Evolutionary conservation across 345 rosid species (phyloP).

Genomic region (Capsella bursapastoris): DNA sequence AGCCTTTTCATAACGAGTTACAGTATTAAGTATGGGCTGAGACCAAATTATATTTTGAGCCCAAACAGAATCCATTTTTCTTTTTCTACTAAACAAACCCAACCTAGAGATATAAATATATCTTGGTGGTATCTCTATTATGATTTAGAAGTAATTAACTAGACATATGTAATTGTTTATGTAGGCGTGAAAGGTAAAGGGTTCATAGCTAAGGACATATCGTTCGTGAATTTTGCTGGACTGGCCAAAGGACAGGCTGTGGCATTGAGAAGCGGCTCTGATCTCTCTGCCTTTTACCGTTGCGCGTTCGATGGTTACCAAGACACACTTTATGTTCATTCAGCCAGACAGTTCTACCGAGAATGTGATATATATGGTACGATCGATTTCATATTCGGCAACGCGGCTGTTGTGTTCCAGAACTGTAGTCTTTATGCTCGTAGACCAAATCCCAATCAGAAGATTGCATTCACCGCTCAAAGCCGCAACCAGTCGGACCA

Average conservation of each 20-base stretch:
- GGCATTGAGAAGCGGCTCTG: slow-evolving; percentile 69
- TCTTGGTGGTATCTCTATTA: not conserved
- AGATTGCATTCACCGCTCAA: slow-evolving; percentile 72
- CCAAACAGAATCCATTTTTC: not conserved
- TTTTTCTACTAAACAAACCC: not conserved
- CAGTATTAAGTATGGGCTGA: not conserved
- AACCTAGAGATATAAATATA: not conserved
- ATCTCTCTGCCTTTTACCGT: slow-evolving; percentile 65
- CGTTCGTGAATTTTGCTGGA: slow-evolving; percentile 72
- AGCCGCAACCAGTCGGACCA: slow-evolving; percentile 64
- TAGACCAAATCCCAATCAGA: slow-evolving; percentile 60
- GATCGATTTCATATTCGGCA: slow-evolving; percentile 72
- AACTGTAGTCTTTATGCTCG: slow-evolving; percentile 74
- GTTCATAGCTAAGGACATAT: slow-evolving; percentile 74
- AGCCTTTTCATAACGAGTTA: no score
- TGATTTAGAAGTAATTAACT: not conserved
- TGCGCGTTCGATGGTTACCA: slow-evolving; percentile 80
- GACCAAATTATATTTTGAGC: not conserved
- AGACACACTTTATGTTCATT: slow-evolving; percentile 77
- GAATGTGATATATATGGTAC: slow-evolving; percentile 83
- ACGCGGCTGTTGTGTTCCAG: slow-evolving; percentile 76
- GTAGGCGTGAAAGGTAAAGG: slow-evolving; percentile 65
- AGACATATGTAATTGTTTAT: not conserved
- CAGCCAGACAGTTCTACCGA: slow-evolving; percentile 72
- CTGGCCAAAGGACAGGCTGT: slow-evolving; percentile 79